phyloP scores from a whole-genome alignment of 768 basidiomycete genomes.

The Tephrocybe sp. region DNA sequence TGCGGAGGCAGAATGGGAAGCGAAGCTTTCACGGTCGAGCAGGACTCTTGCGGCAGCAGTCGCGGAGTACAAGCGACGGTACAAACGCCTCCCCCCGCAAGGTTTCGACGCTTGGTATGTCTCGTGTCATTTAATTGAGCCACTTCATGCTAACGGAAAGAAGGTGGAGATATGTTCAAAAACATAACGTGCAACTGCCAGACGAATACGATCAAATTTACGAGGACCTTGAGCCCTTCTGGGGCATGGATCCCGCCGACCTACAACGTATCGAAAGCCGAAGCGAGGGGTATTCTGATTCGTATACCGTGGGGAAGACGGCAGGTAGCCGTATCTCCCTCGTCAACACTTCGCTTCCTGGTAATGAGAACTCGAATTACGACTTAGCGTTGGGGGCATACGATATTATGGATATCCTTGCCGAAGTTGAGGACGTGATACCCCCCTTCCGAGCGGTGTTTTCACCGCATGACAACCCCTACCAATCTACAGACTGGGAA shows the following conservation, averaged over 20 bases:
- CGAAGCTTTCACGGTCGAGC: conserved; percentile 65
- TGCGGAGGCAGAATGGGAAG: conserved; percentile 67
- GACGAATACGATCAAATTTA: conserved; percentile 83
- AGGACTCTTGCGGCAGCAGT: conserved; percentile 76
- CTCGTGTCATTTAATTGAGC: conserved; percentile 19
- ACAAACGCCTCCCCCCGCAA: conserved; percentile 71
- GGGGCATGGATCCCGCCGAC: conserved; percentile 52
- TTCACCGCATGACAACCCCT: conserved; percentile 49
- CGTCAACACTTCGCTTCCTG: conserved; percentile 28
- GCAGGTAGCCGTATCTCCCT: conserved; percentile 24
- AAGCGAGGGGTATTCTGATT: conserved; percentile 36
- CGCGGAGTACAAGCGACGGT: conserved; percentile 73
- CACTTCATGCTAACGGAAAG: background rate
- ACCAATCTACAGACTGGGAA: conserved; percentile 36
- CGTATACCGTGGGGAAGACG: conserved; percentile 41
- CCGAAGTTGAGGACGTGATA: conserved; percentile 38
- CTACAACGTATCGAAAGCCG: conserved; percentile 32
- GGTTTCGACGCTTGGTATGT: conserved; percentile 86
- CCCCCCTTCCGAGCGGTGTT: conserved; percentile 53
- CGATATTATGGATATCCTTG: conserved; percentile 38
- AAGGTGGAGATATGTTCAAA: conserved; percentile 54
- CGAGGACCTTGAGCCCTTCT: conserved; percentile 79
- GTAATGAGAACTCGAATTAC: conserved; percentile 18
- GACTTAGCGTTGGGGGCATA: conserved; percentile 28
- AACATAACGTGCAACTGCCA: conserved; percentile 67